Base-by-base conservation (phyloP, 148 eudicot genomes). In the Heliamphora exappendiculata region DNA sequence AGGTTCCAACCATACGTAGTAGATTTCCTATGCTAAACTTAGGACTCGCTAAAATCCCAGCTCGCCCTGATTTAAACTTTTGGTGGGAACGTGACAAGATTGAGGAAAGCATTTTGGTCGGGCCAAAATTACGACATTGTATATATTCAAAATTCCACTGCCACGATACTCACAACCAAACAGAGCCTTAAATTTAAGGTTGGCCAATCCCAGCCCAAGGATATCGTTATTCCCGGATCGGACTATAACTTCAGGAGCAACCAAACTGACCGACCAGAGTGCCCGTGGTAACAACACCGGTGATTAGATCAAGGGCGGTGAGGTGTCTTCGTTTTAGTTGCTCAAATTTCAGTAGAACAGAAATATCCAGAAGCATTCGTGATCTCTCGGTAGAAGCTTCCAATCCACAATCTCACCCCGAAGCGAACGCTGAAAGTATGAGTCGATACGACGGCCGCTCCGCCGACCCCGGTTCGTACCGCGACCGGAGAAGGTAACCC, bases 391-490 rank as follows among this genome's bases (percentile, higher is more conserved):
- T 4, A 42, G 11, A 67, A 2, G 5, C 71, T 31, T 67, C 24
- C 51, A 67, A 41, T 67, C 51, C 49, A 42, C 31, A 49, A 36
- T 31, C 53, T 75, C 29, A 57, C 66, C 31, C 50, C 3, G 16
- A 45, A 34, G 16, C 5, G 5, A 5, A 17, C n/a, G 10, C 39
- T 8, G 49, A 1, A 36, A 37, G 16, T 41, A 94, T 94, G 98
- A 94, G 96, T 78, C 95, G 93, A 70, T 90, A 89, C 88, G 98
- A 94, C 81, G 83, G 92, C 75, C 98, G 98, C 69, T 75, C 97
- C 66, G 81, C 87, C 76, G 98, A 94, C 84, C 96, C 98, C 63
- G 59, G 82, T 10, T 94, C 98, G 10, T 94, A 94, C 83, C 98
- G 97, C 80, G 98, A 92, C 81, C 93, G 98, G 36, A 88, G 91